Percentiles rank a stretch among this genome's conserved stretches.
These are phyloP conservation scores for Xylaria curta DNA, from an alignment of 495 filamentous ascomycete genomes.

Conservation along the genomic window DNA sequence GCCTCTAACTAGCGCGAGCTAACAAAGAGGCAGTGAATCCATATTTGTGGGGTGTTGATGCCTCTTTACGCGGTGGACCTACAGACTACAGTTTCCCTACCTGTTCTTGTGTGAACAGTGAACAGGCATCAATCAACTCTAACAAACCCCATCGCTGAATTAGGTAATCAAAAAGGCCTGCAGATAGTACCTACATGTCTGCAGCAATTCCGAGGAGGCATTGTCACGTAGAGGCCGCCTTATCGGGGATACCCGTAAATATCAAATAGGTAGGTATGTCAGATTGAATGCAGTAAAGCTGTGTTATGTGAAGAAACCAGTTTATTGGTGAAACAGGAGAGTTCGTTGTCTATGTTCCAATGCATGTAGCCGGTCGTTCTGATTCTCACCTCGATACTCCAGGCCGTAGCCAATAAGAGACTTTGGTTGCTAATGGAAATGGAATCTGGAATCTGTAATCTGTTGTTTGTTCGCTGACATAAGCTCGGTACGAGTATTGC, in stretches of 20 bases:
- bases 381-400: background rate
- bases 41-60: conserved; percentile 3
- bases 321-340: background rate
- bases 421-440: background rate
- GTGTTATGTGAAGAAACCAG: background rate
- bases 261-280: background rate
- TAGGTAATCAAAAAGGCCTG: background rate
- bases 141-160: background rate
- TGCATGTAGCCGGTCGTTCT: background rate
- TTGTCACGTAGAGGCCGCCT: background rate
- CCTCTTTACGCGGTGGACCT: background rate
- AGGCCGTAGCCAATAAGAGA: background rate
- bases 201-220: background rate
- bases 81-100: background rate
- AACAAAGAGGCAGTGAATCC: background rate
- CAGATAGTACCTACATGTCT: background rate
- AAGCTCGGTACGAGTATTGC: background rate
- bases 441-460: too few species aligned
- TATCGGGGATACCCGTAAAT: background rate
- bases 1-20: background rate
- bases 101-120: background rate
- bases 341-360: background rate
- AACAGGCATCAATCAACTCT: background rate
- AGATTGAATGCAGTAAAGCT: background rate
- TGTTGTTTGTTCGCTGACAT: background rate